Evolutionary conservation across 2,329 filamentous ascomycete species (phyloP).

Genomic region (Microdochium nivale): DNA sequence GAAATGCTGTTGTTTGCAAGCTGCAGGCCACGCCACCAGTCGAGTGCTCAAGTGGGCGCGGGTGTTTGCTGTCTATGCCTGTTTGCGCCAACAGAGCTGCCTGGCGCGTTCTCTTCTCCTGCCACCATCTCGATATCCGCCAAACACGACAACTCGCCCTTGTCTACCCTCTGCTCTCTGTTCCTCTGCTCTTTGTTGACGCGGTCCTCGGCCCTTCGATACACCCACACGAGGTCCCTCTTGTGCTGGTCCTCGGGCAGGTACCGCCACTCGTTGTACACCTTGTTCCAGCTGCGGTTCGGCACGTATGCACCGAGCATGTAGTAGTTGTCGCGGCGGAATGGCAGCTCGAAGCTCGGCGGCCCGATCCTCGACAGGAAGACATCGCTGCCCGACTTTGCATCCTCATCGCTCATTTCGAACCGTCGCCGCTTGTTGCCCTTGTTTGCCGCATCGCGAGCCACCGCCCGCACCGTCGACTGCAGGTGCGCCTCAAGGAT

Average conservation of each 20-base stretch:
- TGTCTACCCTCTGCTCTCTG: background rate
- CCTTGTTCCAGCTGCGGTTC: slow-evolving; percentile 42
- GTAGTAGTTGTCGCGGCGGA: slow-evolving; percentile 49
- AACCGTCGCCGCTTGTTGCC: slow-evolving; percentile 36
- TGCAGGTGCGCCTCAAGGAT: slow-evolving; percentile 38
- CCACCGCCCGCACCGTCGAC: slow-evolving; percentile 34
- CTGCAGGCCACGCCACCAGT: no score
- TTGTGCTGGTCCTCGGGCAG: slow-evolving; percentile 28
- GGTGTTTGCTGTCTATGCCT: no score
- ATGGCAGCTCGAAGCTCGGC: slow-evolving; percentile 42
- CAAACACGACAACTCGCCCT: no score
- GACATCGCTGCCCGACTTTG: slow-evolving; percentile 32
- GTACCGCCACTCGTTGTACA: slow-evolving; percentile 39
- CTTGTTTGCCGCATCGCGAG: slow-evolving; percentile 37
- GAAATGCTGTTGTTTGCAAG: no score
- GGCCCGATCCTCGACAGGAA: slow-evolving; percentile 44
- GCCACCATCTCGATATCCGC: no score
- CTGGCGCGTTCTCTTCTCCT: no score
- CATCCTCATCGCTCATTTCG: slow-evolving; percentile 35
- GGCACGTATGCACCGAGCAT: slow-evolving; percentile 49
- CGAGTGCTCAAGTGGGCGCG: no score
- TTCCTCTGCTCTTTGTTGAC: background rate
- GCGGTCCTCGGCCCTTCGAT: slow-evolving; percentile 14
- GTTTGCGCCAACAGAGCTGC: no score
- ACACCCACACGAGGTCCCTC: slow-evolving; percentile 23